Base-by-base conservation (phyloP, 192 early-diverging fungal genomes). In the Backusella liffmaniae region DNA sequence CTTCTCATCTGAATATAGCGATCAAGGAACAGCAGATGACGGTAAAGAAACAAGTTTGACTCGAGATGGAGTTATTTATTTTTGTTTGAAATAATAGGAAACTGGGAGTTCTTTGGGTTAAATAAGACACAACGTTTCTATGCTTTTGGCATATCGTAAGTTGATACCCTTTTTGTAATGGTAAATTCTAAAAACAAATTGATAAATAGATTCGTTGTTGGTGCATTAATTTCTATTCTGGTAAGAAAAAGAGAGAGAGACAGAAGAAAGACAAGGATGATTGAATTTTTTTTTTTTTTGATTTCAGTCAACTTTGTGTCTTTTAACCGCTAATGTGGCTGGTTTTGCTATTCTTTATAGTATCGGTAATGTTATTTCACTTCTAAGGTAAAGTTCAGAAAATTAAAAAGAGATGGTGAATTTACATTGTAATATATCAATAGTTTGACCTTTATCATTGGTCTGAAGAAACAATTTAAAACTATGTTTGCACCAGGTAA, bases 341-440 rank as follows among this genome's bases (percentile, higher is more conserved):
- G 89, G 86, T 7, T 99, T 97, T 88, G 97, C 97, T 26, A 86
- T 96, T 44, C 85, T 97, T 56, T 99, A 97, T 80, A 94, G 94
- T 56, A 75, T 96, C 16, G 97, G 97, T 65, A 99, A 99, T 80
- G 74, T 97, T 23, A 72, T 97, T 23, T 94, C 96, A 35, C 76
- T 99, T 71, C 67, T 94, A 70, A 89, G 87, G 87, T 89, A 85
- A 15, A 16, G 1, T 7, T 49, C 0, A 21, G 21, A 21, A 53
- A 53, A 2, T 18, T 0, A 32, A 18, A 23, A 9, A 53, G 49
- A 21, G 53, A 56, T 23, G 0, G 53, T 8, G 0, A 26, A 26
- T 26, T 2, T 49, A 23, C 26, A 12, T n/a, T 32, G 29, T 65
- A 49, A 32, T 73, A 13, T 77, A 44, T 39, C 7, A 16, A 32